These are phyloP conservation scores for Phellinidium pouzarii DNA, from an alignment of 1,284 basidiomycete species.

Conservation along the genomic window DNA sequence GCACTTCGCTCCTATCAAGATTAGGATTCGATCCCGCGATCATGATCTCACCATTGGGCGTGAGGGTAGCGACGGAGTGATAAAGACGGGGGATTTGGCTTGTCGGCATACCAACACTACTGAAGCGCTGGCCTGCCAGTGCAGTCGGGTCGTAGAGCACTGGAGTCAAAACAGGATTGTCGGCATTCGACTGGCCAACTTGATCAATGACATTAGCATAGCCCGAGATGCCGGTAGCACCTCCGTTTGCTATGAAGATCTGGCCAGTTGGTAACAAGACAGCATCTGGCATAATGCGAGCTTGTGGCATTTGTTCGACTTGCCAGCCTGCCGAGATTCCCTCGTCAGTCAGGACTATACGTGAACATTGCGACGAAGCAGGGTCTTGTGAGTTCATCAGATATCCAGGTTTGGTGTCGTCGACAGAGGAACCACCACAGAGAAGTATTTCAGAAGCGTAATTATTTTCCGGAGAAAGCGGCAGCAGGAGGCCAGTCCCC, in stretches of 20 bases:
- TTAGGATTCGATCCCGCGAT: constrained; percentile 83
- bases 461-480: constrained; percentile 53
- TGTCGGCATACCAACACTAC: constrained; percentile 50
- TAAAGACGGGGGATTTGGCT: constrained; percentile 77
- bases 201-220: constrained; percentile 74
- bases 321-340: constrained; percentile 71
- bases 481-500: constrained; percentile 65
- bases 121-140: constrained; percentile 56
- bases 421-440: constrained; percentile 70
- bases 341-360: constrained; percentile 55
- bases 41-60: constrained; percentile 64
- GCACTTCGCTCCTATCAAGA: constrained; percentile 60
- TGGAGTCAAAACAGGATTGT: constrained; percentile 67
- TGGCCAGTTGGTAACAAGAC: constrained; percentile 77
- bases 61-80: constrained; percentile 72
- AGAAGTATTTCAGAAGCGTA: constrained; percentile 69
- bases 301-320: constrained; percentile 66
- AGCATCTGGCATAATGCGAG: constrained; percentile 75
- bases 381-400: constrained; percentile 63
- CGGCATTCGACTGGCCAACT: constrained; percentile 73
- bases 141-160: constrained; percentile 69
- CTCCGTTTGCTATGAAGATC: constrained; percentile 74
- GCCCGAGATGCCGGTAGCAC: constrained; percentile 68
- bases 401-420: constrained; percentile 53
- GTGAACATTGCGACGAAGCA: constrained; percentile 67